Evolutionary conservation across 2,329 filamentous ascomycete species (phyloP), one percentile per base, ranked within the genome.

Genomic region (Bisporella sp.): DNA sequence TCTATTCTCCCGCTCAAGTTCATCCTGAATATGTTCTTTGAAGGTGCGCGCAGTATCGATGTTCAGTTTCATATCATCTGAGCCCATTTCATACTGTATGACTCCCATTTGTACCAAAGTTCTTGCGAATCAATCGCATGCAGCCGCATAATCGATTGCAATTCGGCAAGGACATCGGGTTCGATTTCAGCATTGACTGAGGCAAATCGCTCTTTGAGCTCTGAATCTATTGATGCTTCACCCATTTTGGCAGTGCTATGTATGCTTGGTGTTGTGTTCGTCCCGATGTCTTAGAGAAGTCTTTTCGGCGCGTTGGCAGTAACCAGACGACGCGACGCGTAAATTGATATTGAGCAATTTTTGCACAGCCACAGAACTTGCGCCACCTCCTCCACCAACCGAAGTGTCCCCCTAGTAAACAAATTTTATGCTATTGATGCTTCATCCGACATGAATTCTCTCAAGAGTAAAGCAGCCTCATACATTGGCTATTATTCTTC

Each of bases 91-190:
- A 99, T 85, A 68, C 87, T 91, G 75, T 96, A 97, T 0, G 90
- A 92, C 69, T 99, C 93, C 93, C 93, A 99, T 76, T 97, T 97
- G 81, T 89, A 96, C 69, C 89, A 96, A 30, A 97, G 76, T 66
- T 97, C 93, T 67, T 97, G 84, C 33, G 84, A 77, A 12, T 83
- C 81, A 54, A 97, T 78, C 45, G 82, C 82, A 70, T 96, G 89
- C 53, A 97, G 76, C 49, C 85, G 83, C 71, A 93, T 79, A 66
- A 96, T 95, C 52, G 89, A 95, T 65, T 86, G 79, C 58, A 99
- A 75, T 71, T 96, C 91, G 48, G 77, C 73, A 57, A 89, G 73
- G 51, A 97, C 79, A 67, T 97, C 92, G 56, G 82, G 73, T 54
- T 89, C 81, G 5, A 97, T 74, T 12, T 56, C 49, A 9, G 49